Percentiles rank a stretch among this genome's conserved stretches.
Conservation (phyloP, 2,329 filamentous ascomycete species). For the Truncatella angustata region DNA sequence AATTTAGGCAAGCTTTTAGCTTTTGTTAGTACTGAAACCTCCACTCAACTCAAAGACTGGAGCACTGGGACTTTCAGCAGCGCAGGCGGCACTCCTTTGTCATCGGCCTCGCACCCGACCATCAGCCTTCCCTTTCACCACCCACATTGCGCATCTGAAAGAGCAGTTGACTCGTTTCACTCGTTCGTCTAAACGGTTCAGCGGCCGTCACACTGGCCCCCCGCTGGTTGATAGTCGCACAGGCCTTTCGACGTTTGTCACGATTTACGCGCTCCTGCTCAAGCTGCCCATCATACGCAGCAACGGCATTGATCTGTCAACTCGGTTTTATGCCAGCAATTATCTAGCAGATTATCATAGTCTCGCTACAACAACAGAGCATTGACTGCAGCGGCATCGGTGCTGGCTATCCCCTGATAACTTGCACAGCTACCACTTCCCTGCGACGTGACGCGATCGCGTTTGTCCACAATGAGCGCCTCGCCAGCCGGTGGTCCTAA, state of each 20-base stretch:
- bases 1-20: background rate
- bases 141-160: background rate
- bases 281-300: too few species aligned
- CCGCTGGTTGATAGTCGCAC: too few species aligned
- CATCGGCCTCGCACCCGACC: slow-evolving; percentile 1
- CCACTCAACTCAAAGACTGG: background rate
- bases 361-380: too few species aligned
- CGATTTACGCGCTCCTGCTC: too few species aligned
- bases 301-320: too few species aligned
- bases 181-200: too few species aligned
- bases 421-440: background rate
- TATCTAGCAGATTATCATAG: too few species aligned
- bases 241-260: too few species aligned
- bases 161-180: background rate
- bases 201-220: too few species aligned
- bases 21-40: background rate
- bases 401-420: background rate
- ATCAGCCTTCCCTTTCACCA: background rate
- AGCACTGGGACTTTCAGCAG: background rate
- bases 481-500: slow-evolving; percentile 43
- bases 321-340: too few species aligned
- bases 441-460: background rate
- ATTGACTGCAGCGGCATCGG: background rate
- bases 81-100: background rate
- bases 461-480: slow-evolving; percentile 33